A percentile compares a stretch with the other conserved stretches of the same genome.
phyloP scores from a whole-genome alignment of 2,329 filamentous ascomycete species.

The Fusarium sp. region DNA sequence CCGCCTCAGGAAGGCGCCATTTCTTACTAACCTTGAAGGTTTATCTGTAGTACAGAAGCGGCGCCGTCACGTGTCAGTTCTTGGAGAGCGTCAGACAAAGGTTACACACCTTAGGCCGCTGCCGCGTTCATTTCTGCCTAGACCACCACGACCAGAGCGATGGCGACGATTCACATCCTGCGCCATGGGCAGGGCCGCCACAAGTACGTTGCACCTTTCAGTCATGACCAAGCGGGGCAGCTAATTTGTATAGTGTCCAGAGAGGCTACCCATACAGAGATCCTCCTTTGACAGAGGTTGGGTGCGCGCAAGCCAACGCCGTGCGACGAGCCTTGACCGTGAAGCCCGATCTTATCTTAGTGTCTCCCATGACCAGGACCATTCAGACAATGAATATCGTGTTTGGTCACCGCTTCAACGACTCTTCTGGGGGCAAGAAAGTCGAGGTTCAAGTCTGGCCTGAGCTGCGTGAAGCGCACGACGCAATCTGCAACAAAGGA shows the following conservation, averaged over 20 bases:
- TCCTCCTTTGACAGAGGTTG: constrained; percentile 31
- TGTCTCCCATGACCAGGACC: constrained; percentile 34
- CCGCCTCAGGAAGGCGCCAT: background rate
- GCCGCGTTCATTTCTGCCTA: background rate
- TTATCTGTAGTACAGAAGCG: background rate
- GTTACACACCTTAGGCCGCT: background rate
- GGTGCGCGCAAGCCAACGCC: constrained; percentile 10
- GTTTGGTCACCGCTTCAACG: constrained; percentile 22
- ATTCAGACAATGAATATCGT: constrained; percentile 38
- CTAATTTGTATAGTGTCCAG: constrained; percentile 23
- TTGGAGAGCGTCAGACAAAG: background rate
- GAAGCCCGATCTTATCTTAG: constrained; percentile 22
- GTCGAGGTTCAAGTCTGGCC: constrained; percentile 38
- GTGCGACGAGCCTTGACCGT: background rate
- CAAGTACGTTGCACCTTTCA: constrained; percentile 1
- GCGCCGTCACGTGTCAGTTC: background rate
- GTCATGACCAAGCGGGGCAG: background rate
- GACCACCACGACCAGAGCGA: background rate
- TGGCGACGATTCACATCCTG: constrained; percentile 25
- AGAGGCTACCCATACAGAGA: constrained; percentile 33
- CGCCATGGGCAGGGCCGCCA: constrained; percentile 30
- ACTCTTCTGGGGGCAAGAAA: background rate
- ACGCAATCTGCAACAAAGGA: constrained; percentile 42
- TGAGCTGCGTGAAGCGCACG: constrained; percentile 40
- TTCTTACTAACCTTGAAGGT: background rate